These are phyloP conservation scores for Rubroshorea leprosula DNA, from an alignment of 345 rosid genomes.

Conservation along the genomic window DNA sequence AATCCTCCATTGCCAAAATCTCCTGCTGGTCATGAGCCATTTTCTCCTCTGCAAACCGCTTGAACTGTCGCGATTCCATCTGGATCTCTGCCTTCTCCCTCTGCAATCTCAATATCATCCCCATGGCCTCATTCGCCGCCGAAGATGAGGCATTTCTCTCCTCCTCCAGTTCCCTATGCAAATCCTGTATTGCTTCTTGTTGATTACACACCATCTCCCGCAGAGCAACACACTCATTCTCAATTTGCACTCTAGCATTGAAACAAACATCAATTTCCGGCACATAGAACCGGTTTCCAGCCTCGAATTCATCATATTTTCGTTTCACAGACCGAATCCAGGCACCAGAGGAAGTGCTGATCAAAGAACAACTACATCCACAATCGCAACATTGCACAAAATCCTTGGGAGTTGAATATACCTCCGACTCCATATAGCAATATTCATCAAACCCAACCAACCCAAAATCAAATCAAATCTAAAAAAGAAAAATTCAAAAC, in stretches of 20 bases:
- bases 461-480: conserved; percentile 2
- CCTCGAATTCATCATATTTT: conserved; percentile 52
- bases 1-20: conserved; percentile 61
- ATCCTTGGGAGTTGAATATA: conserved; percentile 28
- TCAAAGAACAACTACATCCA: conserved; percentile 46
- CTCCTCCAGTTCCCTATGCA: conserved; percentile 72
- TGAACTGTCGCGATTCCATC: conserved; percentile 92
- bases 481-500: conserved; percentile 2
- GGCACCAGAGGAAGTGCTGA: conserved; percentile 20
- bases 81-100: conserved; percentile 92
- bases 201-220: conserved; percentile 77
- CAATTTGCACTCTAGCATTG: conserved; percentile 66
- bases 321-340: conserved; percentile 65
- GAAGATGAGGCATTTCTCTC: conserved; percentile 92
- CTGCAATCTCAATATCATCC: conserved; percentile 92
- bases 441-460: conserved; percentile 22
- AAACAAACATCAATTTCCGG: conserved; percentile 45
- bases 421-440: conserved; percentile 43
- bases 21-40: conserved; percentile 94
- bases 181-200: conserved; percentile 61
- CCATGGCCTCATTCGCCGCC: conserved; percentile 97
- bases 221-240: conserved; percentile 67
- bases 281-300: conserved; percentile 36
- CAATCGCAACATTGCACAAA: conserved; percentile 44
- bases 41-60: conserved; percentile 84